Conservation (phyloP, 306 rosid species). For the Fragaria ananassa region DNA sequence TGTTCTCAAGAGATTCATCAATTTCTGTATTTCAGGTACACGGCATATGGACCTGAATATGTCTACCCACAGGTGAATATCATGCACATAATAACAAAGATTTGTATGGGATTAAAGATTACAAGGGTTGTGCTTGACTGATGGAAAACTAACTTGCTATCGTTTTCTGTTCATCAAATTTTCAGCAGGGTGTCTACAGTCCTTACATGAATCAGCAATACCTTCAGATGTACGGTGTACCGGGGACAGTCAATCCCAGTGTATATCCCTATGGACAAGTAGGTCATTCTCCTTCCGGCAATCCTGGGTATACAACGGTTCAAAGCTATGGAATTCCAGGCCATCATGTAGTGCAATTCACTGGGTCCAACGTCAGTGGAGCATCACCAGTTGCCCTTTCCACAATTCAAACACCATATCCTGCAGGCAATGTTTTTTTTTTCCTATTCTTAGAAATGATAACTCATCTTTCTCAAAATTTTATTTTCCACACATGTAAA, state of each 20-base stretch:
- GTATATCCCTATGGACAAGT: conserved; percentile 24
- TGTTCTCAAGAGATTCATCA: not conserved
- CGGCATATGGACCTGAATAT: conserved; percentile 29
- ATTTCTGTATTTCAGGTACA: conserved; percentile 23
- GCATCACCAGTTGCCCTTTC: conserved; percentile 19
- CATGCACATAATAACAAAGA: not conserved
- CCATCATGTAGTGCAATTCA: conserved; percentile 20
- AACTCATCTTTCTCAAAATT: not conserved
- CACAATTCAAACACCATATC: conserved; percentile 27
- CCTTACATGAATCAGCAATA: conserved; percentile 28
- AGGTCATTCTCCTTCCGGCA: conserved; percentile 18
- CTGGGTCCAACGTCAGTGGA: conserved; percentile 17
- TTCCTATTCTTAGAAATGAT: not conserved
- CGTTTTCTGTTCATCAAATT: not conserved
- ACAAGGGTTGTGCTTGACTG: not conserved
- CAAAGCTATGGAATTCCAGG: conserved; percentile 29
- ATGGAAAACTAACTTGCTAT: not conserved
- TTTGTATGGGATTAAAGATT: not conserved
- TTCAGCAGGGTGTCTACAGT: conserved; percentile 23
- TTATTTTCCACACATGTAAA: not conserved
- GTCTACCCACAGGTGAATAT: conserved; percentile 28
- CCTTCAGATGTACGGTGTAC: conserved; percentile 29
- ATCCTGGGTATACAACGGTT: conserved; percentile 15
- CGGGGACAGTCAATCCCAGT: conserved; percentile 19
- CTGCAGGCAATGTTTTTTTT: conserved; percentile 14